Percentiles rank a stretch among this genome's conserved stretches.
phyloP scores from a whole-genome alignment of 805 yeast species.

The Saccharomyces mikatae region DNA sequence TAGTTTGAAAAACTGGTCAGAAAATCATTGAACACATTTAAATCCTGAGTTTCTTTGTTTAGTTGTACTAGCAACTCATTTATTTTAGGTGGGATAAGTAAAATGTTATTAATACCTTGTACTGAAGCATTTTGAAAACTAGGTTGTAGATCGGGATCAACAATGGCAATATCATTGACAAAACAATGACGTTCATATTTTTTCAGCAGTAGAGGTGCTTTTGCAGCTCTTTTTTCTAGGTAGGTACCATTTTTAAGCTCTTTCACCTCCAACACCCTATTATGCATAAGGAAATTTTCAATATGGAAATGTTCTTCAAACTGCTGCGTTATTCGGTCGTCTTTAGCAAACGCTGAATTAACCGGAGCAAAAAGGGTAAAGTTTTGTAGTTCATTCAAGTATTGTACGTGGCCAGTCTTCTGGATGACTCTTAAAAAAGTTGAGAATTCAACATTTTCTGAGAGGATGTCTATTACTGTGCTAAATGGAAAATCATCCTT shows the following conservation, averaged over 20 bases:
- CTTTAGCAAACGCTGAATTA: constrained; percentile 58
- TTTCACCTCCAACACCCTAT: constrained; percentile 31
- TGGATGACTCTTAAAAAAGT: constrained; percentile 56
- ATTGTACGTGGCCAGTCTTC: constrained; percentile 52
- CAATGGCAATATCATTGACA: constrained; percentile 31
- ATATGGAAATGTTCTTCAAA: constrained; percentile 11
- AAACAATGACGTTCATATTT: constrained; percentile 4
- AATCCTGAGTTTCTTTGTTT: constrained; percentile 1
- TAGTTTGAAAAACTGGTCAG: constrained; percentile 1
- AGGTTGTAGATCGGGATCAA: constrained; percentile 52
- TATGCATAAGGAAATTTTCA: constrained; percentile 26
- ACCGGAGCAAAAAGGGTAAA: constrained; percentile 75
- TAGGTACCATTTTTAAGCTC: constrained; percentile 8
- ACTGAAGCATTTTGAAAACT: constrained; percentile 56
- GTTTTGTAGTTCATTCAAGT: constrained; percentile 49
- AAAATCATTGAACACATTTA: constrained; percentile 5
- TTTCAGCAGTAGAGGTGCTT: neutral
- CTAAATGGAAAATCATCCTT: constrained; percentile 22
- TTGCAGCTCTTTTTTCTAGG: neutral
- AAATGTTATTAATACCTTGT: constrained; percentile 48
- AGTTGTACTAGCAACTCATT: constrained; percentile 31
- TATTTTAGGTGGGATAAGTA: constrained; percentile 32
- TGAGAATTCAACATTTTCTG: constrained; percentile 60
- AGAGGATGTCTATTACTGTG: constrained; percentile 60
- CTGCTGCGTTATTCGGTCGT: constrained; percentile 2